phyloP scores from a whole-genome alignment of 257 asterid species.

The Scutellaria minor region DNA sequence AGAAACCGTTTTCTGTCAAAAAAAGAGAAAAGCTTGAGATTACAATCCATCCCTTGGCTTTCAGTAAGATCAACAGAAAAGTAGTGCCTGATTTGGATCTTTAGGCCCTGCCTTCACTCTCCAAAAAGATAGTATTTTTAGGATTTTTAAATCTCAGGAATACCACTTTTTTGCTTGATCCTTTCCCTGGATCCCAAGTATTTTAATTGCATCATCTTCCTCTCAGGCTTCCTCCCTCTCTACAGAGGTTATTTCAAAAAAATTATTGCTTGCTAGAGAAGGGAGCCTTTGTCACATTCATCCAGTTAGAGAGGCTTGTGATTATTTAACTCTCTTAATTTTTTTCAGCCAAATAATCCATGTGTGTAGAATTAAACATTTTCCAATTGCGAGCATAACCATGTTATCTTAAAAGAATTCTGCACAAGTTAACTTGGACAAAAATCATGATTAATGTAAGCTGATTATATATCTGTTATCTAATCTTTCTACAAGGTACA shows the following conservation, averaged over 20 bases:
- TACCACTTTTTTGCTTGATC: not conserved
- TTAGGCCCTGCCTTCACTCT: conserved; percentile 11
- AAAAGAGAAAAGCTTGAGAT: conserved; percentile 21
- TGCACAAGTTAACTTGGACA: not conserved
- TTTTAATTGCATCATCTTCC: conserved; percentile 16
- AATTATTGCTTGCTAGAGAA: conserved; percentile 10
- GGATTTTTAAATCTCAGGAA: conserved; percentile 6
- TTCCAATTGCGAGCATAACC: conserved; percentile 28
- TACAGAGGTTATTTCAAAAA: not conserved
- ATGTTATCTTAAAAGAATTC: not conserved
- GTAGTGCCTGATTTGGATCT: conserved; percentile 14
- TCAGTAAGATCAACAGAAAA: conserved; percentile 18
- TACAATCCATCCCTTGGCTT: conserved; percentile 7
- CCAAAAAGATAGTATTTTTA: not conserved
- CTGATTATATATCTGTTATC: not conserved
- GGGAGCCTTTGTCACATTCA: not conserved
- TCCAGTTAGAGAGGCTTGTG: conserved; percentile 17
- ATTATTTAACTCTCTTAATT: conserved; percentile 5
- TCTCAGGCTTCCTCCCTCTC: conserved; percentile 2
- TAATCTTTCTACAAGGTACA: not conserved
- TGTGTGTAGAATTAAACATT: conserved; percentile 12
- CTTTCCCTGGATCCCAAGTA: not conserved
- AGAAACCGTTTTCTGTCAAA: not conserved
- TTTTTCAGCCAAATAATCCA: not conserved
- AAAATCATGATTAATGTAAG: not conserved